Conservation (phyloP, 2,329 filamentous ascomycete species). For the Cadophora sp. region DNA sequence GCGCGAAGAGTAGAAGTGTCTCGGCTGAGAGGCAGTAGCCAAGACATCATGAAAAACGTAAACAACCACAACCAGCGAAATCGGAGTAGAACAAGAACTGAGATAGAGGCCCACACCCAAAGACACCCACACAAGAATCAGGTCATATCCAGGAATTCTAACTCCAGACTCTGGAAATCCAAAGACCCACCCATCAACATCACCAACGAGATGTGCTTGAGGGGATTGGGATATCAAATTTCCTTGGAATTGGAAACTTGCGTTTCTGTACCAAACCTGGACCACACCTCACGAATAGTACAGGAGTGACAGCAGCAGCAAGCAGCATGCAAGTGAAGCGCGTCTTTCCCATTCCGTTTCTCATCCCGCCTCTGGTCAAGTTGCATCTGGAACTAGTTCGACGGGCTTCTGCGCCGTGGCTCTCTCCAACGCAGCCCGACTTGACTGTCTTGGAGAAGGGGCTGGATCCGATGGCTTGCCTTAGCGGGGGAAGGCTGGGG, state of each 20-base stretch:
- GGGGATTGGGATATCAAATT: not conserved
- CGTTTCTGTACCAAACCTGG: not conserved
- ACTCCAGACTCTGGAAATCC: too few species aligned
- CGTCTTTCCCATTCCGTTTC: not conserved
- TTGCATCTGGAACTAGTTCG: not conserved
- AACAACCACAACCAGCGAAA: slow-evolving; percentile 2
- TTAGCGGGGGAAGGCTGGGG: slow-evolving; percentile 22
- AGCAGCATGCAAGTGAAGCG: not conserved
- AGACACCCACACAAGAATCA: not conserved
- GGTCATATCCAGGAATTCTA: not conserved
- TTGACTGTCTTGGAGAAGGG: not conserved
- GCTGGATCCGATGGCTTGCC: slow-evolving; percentile 26
- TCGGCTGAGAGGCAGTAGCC: too few species aligned
- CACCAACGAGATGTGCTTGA: slow-evolving; percentile 1
- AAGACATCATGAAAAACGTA: slow-evolving; percentile 2
- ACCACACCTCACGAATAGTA: not conserved
- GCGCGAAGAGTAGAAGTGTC: not conserved
- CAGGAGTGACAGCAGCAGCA: not conserved
- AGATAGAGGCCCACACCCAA: not conserved
- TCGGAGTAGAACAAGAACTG: not conserved
- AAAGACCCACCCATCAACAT: not conserved
- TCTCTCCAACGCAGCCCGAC: not conserved
- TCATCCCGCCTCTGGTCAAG: not conserved
- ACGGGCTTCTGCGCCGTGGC: not conserved
- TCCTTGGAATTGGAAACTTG: not conserved